Evolutionary conservation across 305 asterid species (phyloP).

Genomic region (Withania somnifera): DNA sequence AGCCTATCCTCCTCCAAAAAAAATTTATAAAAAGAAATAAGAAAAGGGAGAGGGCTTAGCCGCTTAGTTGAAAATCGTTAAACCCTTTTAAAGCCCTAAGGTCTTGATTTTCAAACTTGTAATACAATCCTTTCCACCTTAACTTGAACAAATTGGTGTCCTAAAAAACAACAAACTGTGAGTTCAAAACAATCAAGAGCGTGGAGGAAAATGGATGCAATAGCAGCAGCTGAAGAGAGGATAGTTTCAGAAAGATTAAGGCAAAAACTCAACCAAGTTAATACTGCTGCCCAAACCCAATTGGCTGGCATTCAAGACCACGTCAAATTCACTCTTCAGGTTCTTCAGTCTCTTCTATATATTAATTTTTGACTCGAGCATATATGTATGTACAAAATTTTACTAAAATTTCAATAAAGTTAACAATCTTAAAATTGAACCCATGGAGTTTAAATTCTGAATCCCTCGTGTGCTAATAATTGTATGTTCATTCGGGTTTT

Average conservation of each 20-base stretch:
- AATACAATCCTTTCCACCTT: background rate
- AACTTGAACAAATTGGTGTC: background rate
- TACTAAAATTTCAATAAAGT: too few relatives aligned
- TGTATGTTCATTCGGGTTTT: background rate
- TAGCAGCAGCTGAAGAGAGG: conserved; percentile 78
- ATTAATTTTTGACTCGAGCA: too few relatives aligned
- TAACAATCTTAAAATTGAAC: too few relatives aligned
- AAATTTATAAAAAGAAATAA: too few relatives aligned
- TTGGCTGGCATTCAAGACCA: conserved; percentile 74
- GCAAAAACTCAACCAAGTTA: conserved; percentile 73
- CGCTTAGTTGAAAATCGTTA: background rate
- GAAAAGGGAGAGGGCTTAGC: too few relatives aligned
- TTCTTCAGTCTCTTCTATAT: background rate
- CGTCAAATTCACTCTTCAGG: conserved; percentile 76
- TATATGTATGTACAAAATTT: too few relatives aligned
- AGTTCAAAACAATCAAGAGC: background rate
- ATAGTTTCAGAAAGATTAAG: conserved; percentile 55
- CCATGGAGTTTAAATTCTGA: too few relatives aligned
- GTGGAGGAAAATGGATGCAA: conserved; percentile 54
- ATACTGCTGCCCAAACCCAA: conserved; percentile 62
- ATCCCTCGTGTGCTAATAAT: too few relatives aligned
- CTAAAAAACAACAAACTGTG: background rate
- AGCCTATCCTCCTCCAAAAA: too few relatives aligned
- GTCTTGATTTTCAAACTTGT: background rate
- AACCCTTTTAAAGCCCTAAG: background rate